Evolutionary conservation across 805 yeast species (phyloP).

Genomic region (Saturnispora mendoncae): DNA sequence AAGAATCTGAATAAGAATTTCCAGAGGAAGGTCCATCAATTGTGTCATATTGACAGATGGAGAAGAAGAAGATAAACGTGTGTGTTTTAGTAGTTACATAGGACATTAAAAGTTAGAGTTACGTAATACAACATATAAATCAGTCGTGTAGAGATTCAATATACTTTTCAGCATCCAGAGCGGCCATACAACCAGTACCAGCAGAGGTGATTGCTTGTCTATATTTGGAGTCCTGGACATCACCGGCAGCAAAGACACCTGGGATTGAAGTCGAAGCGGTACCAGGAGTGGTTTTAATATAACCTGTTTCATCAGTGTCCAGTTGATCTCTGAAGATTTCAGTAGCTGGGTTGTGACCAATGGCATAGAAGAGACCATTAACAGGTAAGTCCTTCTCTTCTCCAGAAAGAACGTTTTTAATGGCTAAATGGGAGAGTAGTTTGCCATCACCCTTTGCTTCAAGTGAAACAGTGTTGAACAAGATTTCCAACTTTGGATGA

Average conservation of each 20-base stretch:
- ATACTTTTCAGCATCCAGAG: conserved; percentile 84
- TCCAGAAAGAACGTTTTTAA: conserved; percentile 65
- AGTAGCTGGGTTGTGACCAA: conserved; percentile 97
- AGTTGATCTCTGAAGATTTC: conserved; percentile 66
- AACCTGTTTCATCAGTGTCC: conserved; percentile 81
- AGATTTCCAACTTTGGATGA: conserved; percentile 83
- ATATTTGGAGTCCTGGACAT: conserved; percentile 92
- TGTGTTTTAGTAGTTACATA: too few relatives aligned
- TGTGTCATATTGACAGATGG: not conserved
- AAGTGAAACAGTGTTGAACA: conserved; percentile 74
- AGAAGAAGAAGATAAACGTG: not conserved
- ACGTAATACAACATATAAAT: not conserved
- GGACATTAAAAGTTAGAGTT: not conserved
- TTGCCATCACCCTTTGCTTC: conserved; percentile 95
- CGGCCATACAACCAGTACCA: conserved; percentile 99
- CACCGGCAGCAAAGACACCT: conserved; percentile 98
- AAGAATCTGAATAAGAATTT: conserved; percentile 38
- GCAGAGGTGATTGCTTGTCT: conserved; percentile 99
- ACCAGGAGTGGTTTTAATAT: conserved; percentile 85
- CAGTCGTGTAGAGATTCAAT: conserved; percentile 42
- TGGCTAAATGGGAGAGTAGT: conserved; percentile 52
- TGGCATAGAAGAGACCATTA: conserved; percentile 93
- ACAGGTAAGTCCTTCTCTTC: conserved; percentile 63
- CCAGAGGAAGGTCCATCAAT: conserved; percentile 34
- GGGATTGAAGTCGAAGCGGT: conserved; percentile 73